Evolutionary conservation across 805 yeast species (phyloP), one percentile per base, ranked within the genome.

Genomic region (Diddensiella santjacobensis): DNA sequence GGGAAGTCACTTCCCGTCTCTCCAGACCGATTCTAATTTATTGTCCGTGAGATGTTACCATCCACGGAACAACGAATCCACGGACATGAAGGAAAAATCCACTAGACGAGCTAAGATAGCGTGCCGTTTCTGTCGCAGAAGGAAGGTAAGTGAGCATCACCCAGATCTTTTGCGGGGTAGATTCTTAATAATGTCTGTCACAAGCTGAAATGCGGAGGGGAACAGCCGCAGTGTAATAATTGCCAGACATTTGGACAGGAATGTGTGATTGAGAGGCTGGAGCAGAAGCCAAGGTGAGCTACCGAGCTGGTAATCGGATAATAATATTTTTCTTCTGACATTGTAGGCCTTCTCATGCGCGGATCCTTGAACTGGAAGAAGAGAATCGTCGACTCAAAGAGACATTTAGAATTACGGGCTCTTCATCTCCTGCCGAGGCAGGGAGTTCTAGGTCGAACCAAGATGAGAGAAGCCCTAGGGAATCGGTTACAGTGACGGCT

Each of bases 161-260:
- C 8, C 11, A 13, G 13, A 13, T 13, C 13, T 26, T 26, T n/a
- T n/a, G 31, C 31, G 31, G 31, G 31, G 31, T 8, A 26, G n/a
- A n/a, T n/a, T n/a, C n/a, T n/a, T n/a, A n/a, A n/a, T n/a, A n/a
- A n/a, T n/a, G n/a, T n/a, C n/a, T n/a, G n/a, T n/a, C n/a, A n/a
- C n/a, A 8, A 26, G 31, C 13, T 38, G 42, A 38, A 38, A 38
- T 38, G 42, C 24, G 42, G 22, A 11, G 42, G 42, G 11, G n/a
- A 38, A 11, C 24, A 18, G 24, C 42, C 42, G 8, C 42, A 19
- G 22, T 38, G 42, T 19, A 38, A 22, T 38, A 38, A 38, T 19
- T 38, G 42, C 24, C 15, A 18, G n/a, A 11, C 22, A 5, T 18
- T 18, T 18, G 22, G n/a, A 4, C 18, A 38, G 22, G 42, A 38